Evolutionary conservation across 2,329 filamentous ascomycete genomes (phyloP).

Genomic region (Botrytis galanthina): DNA sequence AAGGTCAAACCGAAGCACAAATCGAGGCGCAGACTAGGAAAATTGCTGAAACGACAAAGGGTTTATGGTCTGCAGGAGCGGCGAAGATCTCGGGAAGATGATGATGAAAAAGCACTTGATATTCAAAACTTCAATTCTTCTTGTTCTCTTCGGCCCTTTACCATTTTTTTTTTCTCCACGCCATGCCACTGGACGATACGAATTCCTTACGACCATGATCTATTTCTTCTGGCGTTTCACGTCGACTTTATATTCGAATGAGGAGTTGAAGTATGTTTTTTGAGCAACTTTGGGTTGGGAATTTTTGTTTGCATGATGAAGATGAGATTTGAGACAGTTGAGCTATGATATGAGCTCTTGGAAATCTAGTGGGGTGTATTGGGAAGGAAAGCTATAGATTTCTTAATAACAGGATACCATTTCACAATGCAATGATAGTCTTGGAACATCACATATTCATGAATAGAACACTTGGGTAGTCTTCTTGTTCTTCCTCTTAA

Average conservation of each 20-base stretch:
- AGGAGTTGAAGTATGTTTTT: neutral
- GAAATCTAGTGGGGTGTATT: neutral
- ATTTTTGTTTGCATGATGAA: neutral
- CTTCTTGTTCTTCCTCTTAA: neutral
- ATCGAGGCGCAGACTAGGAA: conserved; percentile 47
- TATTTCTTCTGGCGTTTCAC: conserved; percentile 1
- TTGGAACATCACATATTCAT: neutral
- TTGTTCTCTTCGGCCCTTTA: neutral
- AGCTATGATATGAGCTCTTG: neutral
- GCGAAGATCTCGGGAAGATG: conserved; percentile 33
- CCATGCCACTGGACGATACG: neutral
- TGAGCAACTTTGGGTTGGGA: neutral
- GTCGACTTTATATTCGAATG: neutral
- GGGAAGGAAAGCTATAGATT: conserved; percentile 6
- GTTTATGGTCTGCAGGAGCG: conserved; percentile 48
- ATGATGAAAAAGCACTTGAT: conserved; percentile 11
- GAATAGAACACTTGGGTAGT: neutral
- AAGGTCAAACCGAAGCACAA: conserved; percentile 39
- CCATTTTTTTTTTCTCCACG: neutral
- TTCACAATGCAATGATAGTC: conserved; percentile 7
- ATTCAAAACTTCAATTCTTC: conserved; percentile 8
- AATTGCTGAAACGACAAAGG: conserved; percentile 56
- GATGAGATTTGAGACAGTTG: conserved; percentile 11
- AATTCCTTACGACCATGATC: neutral
- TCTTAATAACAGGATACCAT: conserved; percentile 15